Evolutionary conservation across 306 rosid genomes (phyloP).

Genomic region (Quercus dentata): DNA sequence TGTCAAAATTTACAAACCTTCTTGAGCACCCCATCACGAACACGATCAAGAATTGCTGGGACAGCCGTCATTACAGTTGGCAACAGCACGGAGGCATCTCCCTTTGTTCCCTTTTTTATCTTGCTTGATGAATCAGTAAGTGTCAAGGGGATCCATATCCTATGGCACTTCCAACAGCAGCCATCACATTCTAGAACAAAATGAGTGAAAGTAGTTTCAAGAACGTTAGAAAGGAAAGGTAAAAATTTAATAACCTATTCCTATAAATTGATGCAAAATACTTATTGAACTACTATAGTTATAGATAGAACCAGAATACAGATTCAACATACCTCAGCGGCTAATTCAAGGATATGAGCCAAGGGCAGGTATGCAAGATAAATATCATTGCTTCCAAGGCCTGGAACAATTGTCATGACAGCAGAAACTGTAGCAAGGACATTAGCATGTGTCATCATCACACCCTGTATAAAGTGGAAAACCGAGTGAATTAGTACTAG

Average conservation of each 20-base stretch:
- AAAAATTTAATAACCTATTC: neutral
- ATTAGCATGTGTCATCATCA: conserved; percentile 97
- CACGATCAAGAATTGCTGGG: conserved; percentile 98
- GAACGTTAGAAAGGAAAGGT: conserved; percentile 8
- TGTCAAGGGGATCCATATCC: conserved; percentile 92
- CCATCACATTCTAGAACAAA: conserved; percentile 59
- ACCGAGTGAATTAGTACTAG: neutral
- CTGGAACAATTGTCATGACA: conserved; percentile 86
- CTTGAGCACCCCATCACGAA: conserved; percentile 87
- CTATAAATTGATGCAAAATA: neutral
- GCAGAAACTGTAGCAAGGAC: conserved; percentile 81
- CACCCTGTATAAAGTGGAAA: conserved; percentile 64
- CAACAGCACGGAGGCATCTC: conserved; percentile 69
- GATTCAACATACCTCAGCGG: conserved; percentile 76
- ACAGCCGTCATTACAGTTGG: conserved; percentile 94
- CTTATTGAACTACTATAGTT: conserved; percentile 17
- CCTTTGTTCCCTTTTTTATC: conserved; percentile 80
- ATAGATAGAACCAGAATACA: conserved; percentile 13
- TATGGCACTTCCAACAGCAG: conserved; percentile 83
- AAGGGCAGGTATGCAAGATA: conserved; percentile 89
- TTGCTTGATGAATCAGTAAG: conserved; percentile 95
- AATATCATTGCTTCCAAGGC: conserved; percentile 67
- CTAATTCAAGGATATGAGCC: conserved; percentile 97
- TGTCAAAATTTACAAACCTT: conserved; percentile 55
- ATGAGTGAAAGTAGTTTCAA: conserved; percentile 30